These are phyloP conservation scores for Sporothrix pseudoabietina DNA, from an alignment of 2,329 filamentous ascomycete genomes.

Conservation along the genomic window DNA sequence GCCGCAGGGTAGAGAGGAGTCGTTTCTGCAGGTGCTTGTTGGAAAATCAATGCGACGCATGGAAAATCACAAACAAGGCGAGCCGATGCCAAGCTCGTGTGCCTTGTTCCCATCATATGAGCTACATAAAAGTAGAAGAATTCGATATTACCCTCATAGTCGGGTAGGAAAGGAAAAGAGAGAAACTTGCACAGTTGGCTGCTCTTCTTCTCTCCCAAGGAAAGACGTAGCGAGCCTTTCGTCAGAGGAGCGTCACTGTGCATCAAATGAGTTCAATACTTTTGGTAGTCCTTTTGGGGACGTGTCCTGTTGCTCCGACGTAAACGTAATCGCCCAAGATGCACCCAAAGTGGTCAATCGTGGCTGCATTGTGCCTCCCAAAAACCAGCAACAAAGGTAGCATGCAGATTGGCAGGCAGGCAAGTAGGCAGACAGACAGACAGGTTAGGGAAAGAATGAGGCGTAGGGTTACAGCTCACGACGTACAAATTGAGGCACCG, in stretches of 20 bases:
- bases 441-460: neutral
- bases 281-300: neutral
- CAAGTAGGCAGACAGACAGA: neutral
- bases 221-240: neutral
- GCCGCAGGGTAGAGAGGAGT: slow-evolving; percentile 5
- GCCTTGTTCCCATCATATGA: neutral
- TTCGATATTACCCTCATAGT: neutral
- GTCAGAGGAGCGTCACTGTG: neutral
- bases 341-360: neutral
- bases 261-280: neutral
- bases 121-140: neutral
- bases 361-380: slow-evolving; percentile 7
- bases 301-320: neutral
- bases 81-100: neutral
- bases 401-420: neutral
- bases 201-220: neutral
- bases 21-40: neutral
- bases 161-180: too few species aligned
- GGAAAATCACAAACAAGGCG: neutral
- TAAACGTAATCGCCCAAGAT: neutral
- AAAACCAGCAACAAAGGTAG: neutral
- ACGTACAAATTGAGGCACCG: neutral
- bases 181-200: too few species aligned
- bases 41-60: neutral
- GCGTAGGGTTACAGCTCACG: neutral